These are phyloP conservation scores for Ophiorrhiza pumila DNA, from an alignment of 257 asterid species.

Conservation along the genomic window DNA sequence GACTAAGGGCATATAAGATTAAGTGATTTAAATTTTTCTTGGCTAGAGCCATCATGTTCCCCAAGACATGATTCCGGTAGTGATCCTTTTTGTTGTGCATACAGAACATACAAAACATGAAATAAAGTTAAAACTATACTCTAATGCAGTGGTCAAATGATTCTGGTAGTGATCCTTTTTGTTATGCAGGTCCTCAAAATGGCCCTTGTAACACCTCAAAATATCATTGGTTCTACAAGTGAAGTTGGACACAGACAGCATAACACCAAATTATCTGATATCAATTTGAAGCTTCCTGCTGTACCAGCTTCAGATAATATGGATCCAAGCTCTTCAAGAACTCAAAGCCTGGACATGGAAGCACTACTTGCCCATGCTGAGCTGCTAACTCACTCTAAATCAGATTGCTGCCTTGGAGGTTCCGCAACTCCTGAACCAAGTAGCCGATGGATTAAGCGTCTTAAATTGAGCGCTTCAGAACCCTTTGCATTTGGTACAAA, in stretches of 20 bases:
- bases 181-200: slow-evolving; percentile 28
- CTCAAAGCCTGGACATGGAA: slow-evolving; percentile 79
- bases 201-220: slow-evolving; percentile 6
- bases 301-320: slow-evolving; percentile 35
- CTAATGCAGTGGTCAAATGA: not conserved
- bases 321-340: slow-evolving; percentile 55
- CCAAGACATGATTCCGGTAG: too few species aligned
- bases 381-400: slow-evolving; percentile 34
- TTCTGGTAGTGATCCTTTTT: not conserved
- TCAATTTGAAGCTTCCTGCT: slow-evolving; percentile 46
- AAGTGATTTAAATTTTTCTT: not conserved
- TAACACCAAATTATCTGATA: slow-evolving; percentile 30
- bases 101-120: not conserved
- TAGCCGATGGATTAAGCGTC: slow-evolving; percentile 73
- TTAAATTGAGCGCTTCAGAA: slow-evolving; percentile 40
- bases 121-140: not conserved
- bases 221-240: slow-evolving; percentile 21
- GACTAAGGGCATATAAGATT: not conserved
- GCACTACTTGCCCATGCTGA: slow-evolving; percentile 42
- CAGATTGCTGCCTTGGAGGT: slow-evolving; percentile 12
- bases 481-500: slow-evolving; percentile 41
- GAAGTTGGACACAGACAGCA: slow-evolving; percentile 17
- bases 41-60: too few species aligned
- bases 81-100: too few species aligned
- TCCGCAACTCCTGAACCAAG: slow-evolving; percentile 39